These are phyloP conservation scores for Hymenochaete sp. DNA, from an alignment of 1,284 basidiomycete species.

Conservation along the genomic window DNA sequence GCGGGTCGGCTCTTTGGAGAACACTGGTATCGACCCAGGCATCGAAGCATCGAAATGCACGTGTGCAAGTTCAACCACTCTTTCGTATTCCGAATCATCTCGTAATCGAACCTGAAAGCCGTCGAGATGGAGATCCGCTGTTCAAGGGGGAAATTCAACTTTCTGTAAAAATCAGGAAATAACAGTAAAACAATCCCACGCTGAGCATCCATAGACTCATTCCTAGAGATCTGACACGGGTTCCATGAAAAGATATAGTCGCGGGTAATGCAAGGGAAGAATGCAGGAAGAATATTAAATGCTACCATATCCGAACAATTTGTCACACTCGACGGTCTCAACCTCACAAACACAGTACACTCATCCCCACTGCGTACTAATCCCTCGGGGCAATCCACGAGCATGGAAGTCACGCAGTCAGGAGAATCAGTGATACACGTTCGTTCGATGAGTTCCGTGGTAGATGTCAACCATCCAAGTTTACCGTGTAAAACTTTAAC, in stretches of 20 bases:
- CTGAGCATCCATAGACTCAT: no score
- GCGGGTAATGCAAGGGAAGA: constrained; percentile 15
- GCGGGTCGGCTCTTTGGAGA: constrained; percentile 3
- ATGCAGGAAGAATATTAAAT: constrained; percentile 16
- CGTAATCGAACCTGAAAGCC: not conserved
- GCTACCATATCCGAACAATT: no score
- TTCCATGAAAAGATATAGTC: constrained; percentile 13
- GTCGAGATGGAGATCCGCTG: not conserved
- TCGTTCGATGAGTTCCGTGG: constrained; percentile 17
- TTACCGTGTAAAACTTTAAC: constrained; percentile 17
- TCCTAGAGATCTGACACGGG: no score
- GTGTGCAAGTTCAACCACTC: no score
- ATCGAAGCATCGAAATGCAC: constrained; percentile 12
- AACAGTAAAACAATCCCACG: not conserved
- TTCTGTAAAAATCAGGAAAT: not conserved
- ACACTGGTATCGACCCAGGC: constrained; percentile 4
- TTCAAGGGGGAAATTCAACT: not conserved
- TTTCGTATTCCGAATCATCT: no score
- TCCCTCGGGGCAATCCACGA: constrained; percentile 18
- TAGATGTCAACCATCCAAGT: constrained; percentile 15
- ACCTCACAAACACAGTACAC: constrained; percentile 17
- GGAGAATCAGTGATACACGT: constrained; percentile 13
- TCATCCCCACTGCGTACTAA: constrained; percentile 19
- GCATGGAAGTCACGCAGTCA: constrained; percentile 16
- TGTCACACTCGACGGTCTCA: constrained; percentile 14